phyloP scores from a whole-genome alignment of 306 rosid genomes.

The Pyrus betulifolia region DNA sequence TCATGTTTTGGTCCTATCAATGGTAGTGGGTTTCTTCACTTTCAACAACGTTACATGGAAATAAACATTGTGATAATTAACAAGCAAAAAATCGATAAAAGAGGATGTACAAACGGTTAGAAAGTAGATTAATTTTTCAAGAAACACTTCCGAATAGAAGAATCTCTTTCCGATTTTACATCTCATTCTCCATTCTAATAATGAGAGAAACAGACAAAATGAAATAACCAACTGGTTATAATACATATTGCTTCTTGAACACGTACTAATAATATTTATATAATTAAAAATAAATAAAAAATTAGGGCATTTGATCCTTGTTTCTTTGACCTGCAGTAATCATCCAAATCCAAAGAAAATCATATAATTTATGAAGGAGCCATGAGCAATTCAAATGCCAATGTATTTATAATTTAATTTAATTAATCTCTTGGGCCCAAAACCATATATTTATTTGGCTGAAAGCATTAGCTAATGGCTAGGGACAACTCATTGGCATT shows the following conservation, averaged over 20 bases:
- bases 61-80: not conserved
- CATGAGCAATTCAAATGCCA: constrained; percentile 23
- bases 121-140: too few species aligned
- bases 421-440: constrained; percentile 29
- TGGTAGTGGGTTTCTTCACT: not conserved
- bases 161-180: too few species aligned
- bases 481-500: constrained; percentile 31
- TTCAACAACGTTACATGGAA: constrained; percentile 3
- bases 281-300: not conserved
- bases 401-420: not conserved
- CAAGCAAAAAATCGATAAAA: not conserved
- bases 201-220: too few species aligned
- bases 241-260: too few species aligned
- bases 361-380: constrained; percentile 1
- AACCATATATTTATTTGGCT: constrained; percentile 7
- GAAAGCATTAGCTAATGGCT: not conserved
- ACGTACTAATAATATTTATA: too few species aligned
- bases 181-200: too few species aligned
- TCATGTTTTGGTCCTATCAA: not conserved
- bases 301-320: constrained; percentile 2
- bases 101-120: not conserved
- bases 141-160: not conserved
- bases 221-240: too few species aligned
- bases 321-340: constrained; percentile 7
- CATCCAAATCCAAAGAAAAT: constrained; percentile 2